Evolutionary conservation across 805 yeast genomes (phyloP), one percentile per base, ranked within the genome.

Genomic region (Ogataea dorogensis): DNA sequence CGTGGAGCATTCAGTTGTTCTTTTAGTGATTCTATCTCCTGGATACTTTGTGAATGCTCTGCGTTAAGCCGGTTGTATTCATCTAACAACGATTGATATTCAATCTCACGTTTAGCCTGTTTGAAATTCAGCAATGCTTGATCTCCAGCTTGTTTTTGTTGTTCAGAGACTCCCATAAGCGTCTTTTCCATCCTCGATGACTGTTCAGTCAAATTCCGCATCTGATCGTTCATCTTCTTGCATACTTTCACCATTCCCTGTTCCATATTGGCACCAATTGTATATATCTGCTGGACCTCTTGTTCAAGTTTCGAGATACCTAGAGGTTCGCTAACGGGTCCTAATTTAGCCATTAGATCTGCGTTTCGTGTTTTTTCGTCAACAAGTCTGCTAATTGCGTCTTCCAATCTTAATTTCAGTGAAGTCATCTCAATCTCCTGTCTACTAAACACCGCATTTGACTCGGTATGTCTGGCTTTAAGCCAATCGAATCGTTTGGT

Each of bases 381-480:
- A 7, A 71, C 67, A 25, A 72, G 53, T 30, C 67, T 59, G 1
- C 75, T 74, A 7, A 73, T 62, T 16, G 65, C 56, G 37, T 69
- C 69, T 50, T 70, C 68, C 5, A 68, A 43, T 33, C 61, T 67
- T 23, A 56, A 40, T 38, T 58, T 63, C 21, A 68, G 44, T 17
- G 54, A 50, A 12, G 53, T 54, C 12, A 68, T 59, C 14, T 67
- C 47, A 8, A 43, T 40, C 12, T 35, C 38, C 17, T 42, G 42
- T 32, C 42, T 47, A 7, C 28, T 44, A 2, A 33, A 9, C 9
- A 47, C 39, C 17, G 31, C 39, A 8, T 24, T 29, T 0, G 43
- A 38, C 17, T 33, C 26, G 7, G 33, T 11, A 10, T 47, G 32
- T 17, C 48, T 39, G 3, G 28, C 25, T 32, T 49, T 50, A 22